Evolutionary conservation across 1,284 basidiomycete species (phyloP), one percentile per base, ranked within the genome.

Genomic region (Rhizoctonia solani): DNA sequence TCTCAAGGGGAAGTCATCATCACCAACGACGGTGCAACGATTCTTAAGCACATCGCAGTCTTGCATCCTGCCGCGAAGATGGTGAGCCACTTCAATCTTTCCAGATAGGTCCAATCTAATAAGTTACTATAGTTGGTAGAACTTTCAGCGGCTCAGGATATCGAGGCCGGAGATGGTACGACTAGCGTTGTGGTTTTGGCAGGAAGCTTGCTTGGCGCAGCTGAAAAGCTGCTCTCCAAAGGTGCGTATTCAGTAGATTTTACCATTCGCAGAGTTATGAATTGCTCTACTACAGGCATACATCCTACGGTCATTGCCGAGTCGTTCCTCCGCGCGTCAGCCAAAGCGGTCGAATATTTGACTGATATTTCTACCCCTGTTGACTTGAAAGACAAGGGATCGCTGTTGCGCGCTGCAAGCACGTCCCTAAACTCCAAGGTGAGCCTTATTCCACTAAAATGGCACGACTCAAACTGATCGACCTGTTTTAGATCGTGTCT

Each of bases 91-190:
- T n/a, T 34, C 54, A 44, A 34, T 52, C n/a, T 44, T 9, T 23
- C 11, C 25, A 11, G 16, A 41, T 44, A 44, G 46, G 19, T 56
- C 54, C 41, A 47, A 47, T 72, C 72, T 50, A 72, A 34, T 44
- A 46, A 61, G 72, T 56, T 69, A 54, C 9, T 2, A 65, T 69
- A 94, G 94, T 85, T 98, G 55, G 97, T 99, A 70, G 97, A 99
- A 81, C 84, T 99, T 30, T 98, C 96, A 53, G 91, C 92, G 66
- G 97, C 97, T 21, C 97, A 99, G 83, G 97, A 99, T 78, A 87
- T 99, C 61, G 97, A 99, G 78, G 97, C 97, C 23, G 97, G 97
- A 70, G 97, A 99, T 78, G 97, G 97, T 25, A 99, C 97, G n/a
- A 99, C 97, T 11, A 92, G 91, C 42, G 97, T 99, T 23, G 97